Base-by-base conservation (phyloP, 805 yeast genomes). In the Saturnispora besseyi region DNA sequence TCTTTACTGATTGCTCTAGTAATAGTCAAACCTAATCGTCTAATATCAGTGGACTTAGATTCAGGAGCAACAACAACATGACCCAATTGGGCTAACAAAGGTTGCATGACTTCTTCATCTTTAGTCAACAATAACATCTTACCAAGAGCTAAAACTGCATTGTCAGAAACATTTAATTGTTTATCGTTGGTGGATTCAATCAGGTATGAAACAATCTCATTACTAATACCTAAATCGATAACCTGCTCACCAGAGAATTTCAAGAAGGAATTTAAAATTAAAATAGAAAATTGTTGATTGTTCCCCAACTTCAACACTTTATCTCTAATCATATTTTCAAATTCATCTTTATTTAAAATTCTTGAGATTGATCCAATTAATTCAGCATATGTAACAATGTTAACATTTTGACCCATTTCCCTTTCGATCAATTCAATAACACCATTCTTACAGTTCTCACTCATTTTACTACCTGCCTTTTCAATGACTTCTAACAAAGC, bases 401-500 rank as follows among this genome's bases (percentile, higher is more conserved):
- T 88, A 57, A 74, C 76, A 41, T 57, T 57, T 38, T 62, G 60
- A 3, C 46, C 46, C 56, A 84, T 77, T 55, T 85, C 88, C 45
- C 79, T 81, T 63, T 86, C 93, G 44, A 89, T 84, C 49, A 90
- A 72, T 9, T 79, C 71, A 70, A 88, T 73, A 41, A 90, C 80
- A 38, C 80, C 71, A 13, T 71, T 67, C 63, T 87, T 84, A 5
- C 95, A 84, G 2, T 77, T 67, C 57, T 85, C 93, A 59, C 80
- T 81, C 75, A 91, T 74, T 61, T 84, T 83, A 38, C 71, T 65
- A 41, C 97, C 97, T 13, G 91, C 90, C 59, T 80, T 82, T 34
- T 75, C 67, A 30, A 88, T 86, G 49, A 91, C 93, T 62, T 87
- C 96, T 47, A 84, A 71, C 59, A 91, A 70, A 0, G 95, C 97